Base-by-base conservation (phyloP, 2,329 filamentous ascomycete genomes). In the Taxawa tesnikishii region DNA sequence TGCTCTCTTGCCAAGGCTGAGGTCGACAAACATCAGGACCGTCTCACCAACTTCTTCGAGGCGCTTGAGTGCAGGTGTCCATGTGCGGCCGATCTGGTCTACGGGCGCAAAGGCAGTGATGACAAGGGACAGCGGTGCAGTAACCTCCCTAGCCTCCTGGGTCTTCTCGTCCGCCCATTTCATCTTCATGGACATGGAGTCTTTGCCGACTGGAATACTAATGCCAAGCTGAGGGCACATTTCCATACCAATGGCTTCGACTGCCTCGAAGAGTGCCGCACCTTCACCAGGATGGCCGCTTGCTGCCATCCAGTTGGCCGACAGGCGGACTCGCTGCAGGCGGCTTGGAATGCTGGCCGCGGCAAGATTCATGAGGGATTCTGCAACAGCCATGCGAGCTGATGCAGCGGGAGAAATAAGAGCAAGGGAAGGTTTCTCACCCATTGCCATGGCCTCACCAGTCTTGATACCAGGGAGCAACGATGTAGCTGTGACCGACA, bases 241-340 rank as follows among this genome's bases (percentile, higher is more conserved):
- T 29, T 93, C 81, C 73, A 94, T 79, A 29, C 87, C 87, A 36
- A 94, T 85, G 7, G 88, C 85, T 52, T 93, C 73, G 3, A 94
- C 90, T 17, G 87, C 90, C 56, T 94, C 84, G 49, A 94, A 96
- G 18, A 96, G 68, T 11, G 79, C 84, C 24, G 88, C 87, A 25
- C 84, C 87, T 58, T 98, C 90, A 28, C 90, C 90, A 14, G 83
- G 79, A 54, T 94, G 85, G 51, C 77, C 85, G 38, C 87, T 83
- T n/a, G 88, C 88, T 3, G 85, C 87, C 90, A 96, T 96, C 88
- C 88, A 98, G 62, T 98, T 96, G 30, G 88, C 88, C 3, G 87
- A 94, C 7, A 96, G 71, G 53, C 88, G 80, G 39, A 96, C 77
- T 26, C 83, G 76, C 38, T 72, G 72, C 31, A 96, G 63, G 33